Evolutionary conservation across 2,329 filamentous ascomycete genomes (phyloP), one percentile per base, ranked within the genome.

Genomic region (Xenoacremonium recifei): DNA sequence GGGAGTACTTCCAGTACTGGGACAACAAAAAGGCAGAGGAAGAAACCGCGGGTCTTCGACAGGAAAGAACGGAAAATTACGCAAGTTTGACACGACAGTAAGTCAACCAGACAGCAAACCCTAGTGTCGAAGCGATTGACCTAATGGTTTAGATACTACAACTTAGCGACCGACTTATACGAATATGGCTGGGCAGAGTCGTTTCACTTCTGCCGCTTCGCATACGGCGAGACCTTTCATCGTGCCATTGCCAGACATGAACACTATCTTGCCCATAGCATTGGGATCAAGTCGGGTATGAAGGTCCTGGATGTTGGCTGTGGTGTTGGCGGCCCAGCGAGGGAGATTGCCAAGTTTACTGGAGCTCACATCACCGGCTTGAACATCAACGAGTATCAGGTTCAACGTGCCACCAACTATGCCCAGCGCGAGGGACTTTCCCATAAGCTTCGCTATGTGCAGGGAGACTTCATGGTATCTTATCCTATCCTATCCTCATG

Each of bases 361-460:
- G 89, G 87, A 45, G 85, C 80, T 59, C 89, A 95, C 58, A 79
- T 96, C 44, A 84, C 88, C 17, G 91, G 91, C 18, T 70, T 96
- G 66, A 96, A 96, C 80, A 95, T 96, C 82, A 96, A 96, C 70
- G 89, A 95, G 71, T 96, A 96, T 75, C 91, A 96, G 72, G 95
- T 96, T 51, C 78, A 93, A 64, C 86, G 91, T 43, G 91, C 90
- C 3, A 89, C 83, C 15, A 74, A 76, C 37, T 95, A 96, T 62
- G 89, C 89, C 2, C 70, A 79, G 47, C 87, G 87, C 66, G 88
- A 95, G 66, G 84, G 85, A 17, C 73, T 96, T 30, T 76, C 82
- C 2, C 65, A 87, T 58, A 88, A 93, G 70, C 71, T 95, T 55
- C 78, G 76, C 53, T 96, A 89, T 61, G 83, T 87, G 54, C 95